phyloP scores from a whole-genome alignment of 2,329 filamentous ascomycete species.

The Corynespora cassiicola region DNA sequence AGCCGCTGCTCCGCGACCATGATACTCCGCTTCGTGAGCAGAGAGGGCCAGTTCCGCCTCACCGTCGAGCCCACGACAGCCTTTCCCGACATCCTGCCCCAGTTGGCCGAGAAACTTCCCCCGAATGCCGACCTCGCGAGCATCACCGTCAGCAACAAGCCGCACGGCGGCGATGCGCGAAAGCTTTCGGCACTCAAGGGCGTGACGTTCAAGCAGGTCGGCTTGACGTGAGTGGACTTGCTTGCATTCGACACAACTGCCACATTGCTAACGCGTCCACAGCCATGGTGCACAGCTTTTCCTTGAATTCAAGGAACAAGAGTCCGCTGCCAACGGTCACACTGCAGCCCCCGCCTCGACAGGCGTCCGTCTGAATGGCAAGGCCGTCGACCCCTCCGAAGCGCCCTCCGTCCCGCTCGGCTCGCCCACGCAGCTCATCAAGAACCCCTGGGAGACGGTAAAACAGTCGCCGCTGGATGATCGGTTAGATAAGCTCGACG shows the following conservation, averaged over 20 bases:
- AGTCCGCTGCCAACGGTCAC: constrained; percentile 58
- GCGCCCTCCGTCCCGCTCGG: constrained; percentile 67
- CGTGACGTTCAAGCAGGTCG: constrained; percentile 63
- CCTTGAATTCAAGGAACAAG: constrained; percentile 74
- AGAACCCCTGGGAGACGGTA: constrained; percentile 92
- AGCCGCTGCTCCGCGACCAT: constrained; percentile 55
- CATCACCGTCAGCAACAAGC: constrained; percentile 65
- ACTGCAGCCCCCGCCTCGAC: constrained; percentile 34
- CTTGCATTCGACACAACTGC: too few species aligned
- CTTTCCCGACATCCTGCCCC: constrained; percentile 65
- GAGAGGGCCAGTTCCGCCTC: constrained; percentile 90
- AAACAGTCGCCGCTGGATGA: constrained; percentile 89
- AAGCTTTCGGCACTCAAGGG: constrained; percentile 59
- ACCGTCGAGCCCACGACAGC: constrained; percentile 76
- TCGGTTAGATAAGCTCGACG: constrained; percentile 82
- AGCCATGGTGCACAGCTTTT: constrained; percentile 94
- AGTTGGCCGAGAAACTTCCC: constrained; percentile 68
- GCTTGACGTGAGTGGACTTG: constrained; percentile 57
- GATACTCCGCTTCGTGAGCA: constrained; percentile 86
- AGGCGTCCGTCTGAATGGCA: constrained; percentile 73
- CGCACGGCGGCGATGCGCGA: constrained; percentile 65
- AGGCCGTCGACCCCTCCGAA: constrained; percentile 73
- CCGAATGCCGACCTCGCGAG: constrained; percentile 61
- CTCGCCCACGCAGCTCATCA: constrained; percentile 68
- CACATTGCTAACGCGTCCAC: constrained; percentile 23